These are phyloP conservation scores for Salix koriyanagi DNA, from an alignment of 345 rosid species.

Conservation along the genomic window DNA sequence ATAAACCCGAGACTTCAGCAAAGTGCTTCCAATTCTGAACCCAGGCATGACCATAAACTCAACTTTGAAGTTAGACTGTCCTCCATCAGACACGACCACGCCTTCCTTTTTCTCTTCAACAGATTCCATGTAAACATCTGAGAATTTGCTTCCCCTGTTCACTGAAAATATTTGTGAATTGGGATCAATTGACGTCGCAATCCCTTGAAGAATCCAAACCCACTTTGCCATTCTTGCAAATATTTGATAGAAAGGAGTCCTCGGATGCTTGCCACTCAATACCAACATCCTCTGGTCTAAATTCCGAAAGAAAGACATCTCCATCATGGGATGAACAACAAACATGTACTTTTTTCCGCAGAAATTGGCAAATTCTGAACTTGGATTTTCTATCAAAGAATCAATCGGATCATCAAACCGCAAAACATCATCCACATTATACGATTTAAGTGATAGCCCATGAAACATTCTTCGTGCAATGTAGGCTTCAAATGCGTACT, in stretches of 20 bases:
- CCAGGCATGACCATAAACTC: constrained; percentile 67
- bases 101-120: constrained; percentile 18
- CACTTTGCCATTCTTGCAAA: constrained; percentile 57
- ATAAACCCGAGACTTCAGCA: constrained; percentile 48
- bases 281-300: constrained; percentile 53
- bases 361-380: constrained; percentile 47
- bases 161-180: constrained; percentile 44
- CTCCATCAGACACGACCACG: constrained; percentile 3
- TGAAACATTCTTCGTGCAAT: constrained; percentile 57
- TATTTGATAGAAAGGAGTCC: constrained; percentile 53
- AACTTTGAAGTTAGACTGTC: constrained; percentile 23
- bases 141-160: constrained; percentile 44
- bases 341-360: constrained; percentile 49
- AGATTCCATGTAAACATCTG: constrained; percentile 44
- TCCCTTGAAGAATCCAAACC: constrained; percentile 51
- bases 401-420: constrained; percentile 46
- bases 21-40: constrained; percentile 39
- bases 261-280: constrained; percentile 51
- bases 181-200: constrained; percentile 46
- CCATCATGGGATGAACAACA: constrained; percentile 57
- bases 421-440: constrained; percentile 35
- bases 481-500: constrained; percentile 62
- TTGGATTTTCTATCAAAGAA: constrained; percentile 35
- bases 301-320: constrained; percentile 58
- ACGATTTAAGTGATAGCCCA: constrained; percentile 28